Evolutionary conservation across 1,139 yeast species (phyloP).

Genomic region (Suhomyces anneliseae): DNA sequence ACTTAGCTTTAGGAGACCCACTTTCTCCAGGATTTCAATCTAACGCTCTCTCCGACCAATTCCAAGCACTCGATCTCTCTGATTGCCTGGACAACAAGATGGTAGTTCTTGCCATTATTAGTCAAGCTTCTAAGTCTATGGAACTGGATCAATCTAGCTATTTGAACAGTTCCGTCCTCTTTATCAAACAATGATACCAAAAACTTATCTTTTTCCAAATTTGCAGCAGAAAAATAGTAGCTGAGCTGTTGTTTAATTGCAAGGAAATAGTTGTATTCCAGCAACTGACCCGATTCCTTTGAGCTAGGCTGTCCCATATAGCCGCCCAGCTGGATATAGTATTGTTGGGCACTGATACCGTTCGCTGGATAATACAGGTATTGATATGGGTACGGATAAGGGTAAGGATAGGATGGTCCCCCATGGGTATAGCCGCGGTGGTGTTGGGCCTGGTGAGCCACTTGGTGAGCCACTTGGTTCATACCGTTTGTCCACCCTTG

Average conservation of each 20-base stretch:
- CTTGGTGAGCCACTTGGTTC: too few species aligned
- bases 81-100: constrained; percentile 17
- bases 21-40: constrained; percentile 16
- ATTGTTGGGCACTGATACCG: too few species aligned
- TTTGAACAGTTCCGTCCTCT: constrained; percentile 19
- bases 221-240: constrained; percentile 29
- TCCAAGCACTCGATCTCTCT: constrained; percentile 16
- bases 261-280: background rate
- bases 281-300: too few species aligned
- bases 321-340: too few species aligned
- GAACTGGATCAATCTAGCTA: constrained; percentile 20
- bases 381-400: too few species aligned
- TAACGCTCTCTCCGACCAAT: constrained; percentile 13
- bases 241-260: constrained; percentile 16
- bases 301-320: too few species aligned
- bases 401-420: too few species aligned
- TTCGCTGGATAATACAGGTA: too few species aligned
- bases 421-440: too few species aligned
- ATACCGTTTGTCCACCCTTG: too few species aligned
- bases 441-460: too few species aligned
- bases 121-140: constrained; percentile 21
- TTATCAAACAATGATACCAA: constrained; percentile 22
- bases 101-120: constrained; percentile 19
- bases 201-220: constrained; percentile 26
- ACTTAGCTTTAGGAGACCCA: constrained; percentile 13